phyloP scores from a whole-genome alignment of 805 yeast genomes.

The Soucietia sequanensis region DNA sequence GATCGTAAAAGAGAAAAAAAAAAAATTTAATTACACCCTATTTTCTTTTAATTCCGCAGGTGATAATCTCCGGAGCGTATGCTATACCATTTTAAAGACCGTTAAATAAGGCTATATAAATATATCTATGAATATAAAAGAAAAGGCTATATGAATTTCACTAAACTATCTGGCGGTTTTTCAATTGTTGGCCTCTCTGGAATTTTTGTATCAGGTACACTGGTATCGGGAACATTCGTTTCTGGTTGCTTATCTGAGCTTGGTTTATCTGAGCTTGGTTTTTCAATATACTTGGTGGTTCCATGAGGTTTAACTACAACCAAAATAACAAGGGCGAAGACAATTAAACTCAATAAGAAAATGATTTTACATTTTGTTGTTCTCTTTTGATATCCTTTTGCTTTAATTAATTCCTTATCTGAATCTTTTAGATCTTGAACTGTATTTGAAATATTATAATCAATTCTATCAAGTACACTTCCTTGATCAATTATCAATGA shows the following conservation, averaged over 20 bases:
- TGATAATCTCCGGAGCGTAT: too few relatives aligned
- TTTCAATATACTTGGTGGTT: slow-evolving; percentile 22
- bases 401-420: slow-evolving; percentile 71
- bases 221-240: too few relatives aligned
- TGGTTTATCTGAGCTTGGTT: slow-evolving; percentile 5
- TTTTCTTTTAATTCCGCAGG: too few relatives aligned
- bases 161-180: slow-evolving; percentile 7
- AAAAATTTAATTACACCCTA: too few relatives aligned
- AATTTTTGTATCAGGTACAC: too few relatives aligned
- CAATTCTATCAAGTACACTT: slow-evolving; percentile 87
- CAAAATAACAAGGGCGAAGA: slow-evolving; percentile 66
- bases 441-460: slow-evolving; percentile 84
- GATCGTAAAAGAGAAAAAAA: too few relatives aligned
- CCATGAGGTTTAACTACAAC: slow-evolving; percentile 64
- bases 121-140: too few relatives aligned
- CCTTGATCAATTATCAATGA: slow-evolving; percentile 93
- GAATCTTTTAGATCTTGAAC: slow-evolving; percentile 73
- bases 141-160: too few relatives aligned
- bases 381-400: slow-evolving; percentile 78
- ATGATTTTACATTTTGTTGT: slow-evolving; percentile 91
- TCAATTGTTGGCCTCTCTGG: slow-evolving; percentile 9
- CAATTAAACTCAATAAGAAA: slow-evolving; percentile 66
- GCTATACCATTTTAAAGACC: too few relatives aligned
- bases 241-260: slow-evolving; percentile 1
- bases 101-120: too few relatives aligned